A percentile compares a stretch with the other conserved stretches of the same genome.
Conservation (phyloP, 192 early-diverging fungal species). For the Backusella circina region DNA sequence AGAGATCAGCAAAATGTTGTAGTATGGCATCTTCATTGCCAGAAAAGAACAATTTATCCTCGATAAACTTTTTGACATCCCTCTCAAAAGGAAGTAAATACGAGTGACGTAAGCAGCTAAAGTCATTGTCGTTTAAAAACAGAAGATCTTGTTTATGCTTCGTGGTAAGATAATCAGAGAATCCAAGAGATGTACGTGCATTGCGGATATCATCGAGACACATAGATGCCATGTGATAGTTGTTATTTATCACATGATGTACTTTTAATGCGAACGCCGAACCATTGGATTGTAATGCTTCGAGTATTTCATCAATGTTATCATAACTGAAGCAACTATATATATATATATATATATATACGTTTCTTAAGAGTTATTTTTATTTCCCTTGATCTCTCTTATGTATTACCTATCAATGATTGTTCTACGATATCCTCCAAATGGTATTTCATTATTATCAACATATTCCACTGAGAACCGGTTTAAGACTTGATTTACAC, state of each 20-base stretch:
- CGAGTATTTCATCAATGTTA: conserved; percentile 78
- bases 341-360: conserved; percentile 24
- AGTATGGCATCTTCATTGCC: neutral
- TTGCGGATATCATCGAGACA: neutral
- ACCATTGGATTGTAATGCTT: conserved; percentile 70
- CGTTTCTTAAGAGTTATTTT: neutral
- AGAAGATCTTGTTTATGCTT: neutral
- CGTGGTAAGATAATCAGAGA: neutral
- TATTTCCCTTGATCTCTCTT: neutral
- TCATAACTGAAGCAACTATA: conserved; percentile 75
- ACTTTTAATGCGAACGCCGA: conserved; percentile 65
- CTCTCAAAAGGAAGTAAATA: neutral
- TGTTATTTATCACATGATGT: conserved; percentile 41
- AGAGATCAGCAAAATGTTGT: neutral
- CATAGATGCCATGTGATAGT: neutral
- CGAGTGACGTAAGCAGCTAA: neutral
- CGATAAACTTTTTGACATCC: neutral
- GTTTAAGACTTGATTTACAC: neutral
- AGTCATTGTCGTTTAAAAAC: neutral
- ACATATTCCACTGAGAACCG: neutral
- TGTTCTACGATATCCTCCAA: neutral
- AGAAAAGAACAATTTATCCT: neutral
- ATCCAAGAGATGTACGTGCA: neutral
- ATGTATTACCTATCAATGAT: neutral
- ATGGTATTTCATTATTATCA: neutral